Evolutionary conservation across 106 monocot genomes (phyloP).

Genomic region (Dioscorea zingiberensis): DNA sequence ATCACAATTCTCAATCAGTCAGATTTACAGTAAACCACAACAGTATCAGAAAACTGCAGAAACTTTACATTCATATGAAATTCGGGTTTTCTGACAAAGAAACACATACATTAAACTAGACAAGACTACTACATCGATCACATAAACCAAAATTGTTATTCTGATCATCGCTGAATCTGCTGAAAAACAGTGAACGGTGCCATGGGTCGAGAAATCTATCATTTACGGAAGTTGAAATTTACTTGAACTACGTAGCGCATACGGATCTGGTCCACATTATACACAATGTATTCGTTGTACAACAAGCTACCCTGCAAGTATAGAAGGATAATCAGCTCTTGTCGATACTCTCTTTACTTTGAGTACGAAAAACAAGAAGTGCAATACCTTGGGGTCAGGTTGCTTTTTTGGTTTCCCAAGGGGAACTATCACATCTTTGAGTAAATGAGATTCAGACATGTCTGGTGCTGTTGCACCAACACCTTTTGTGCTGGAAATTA

Average conservation of each 20-base stretch:
- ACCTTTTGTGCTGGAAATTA: slow-evolving; percentile 74
- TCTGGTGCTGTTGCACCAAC: slow-evolving; percentile 74
- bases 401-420: slow-evolving; percentile 67
- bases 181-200: too few species aligned
- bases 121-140: too few species aligned
- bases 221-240: slow-evolving; percentile 55
- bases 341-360: neutral
- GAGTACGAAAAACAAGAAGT: neutral
- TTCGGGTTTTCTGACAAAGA: too few species aligned
- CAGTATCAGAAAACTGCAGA: too few species aligned
- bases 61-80: too few species aligned
- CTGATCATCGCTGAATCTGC: neutral
- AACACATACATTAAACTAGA: too few species aligned
- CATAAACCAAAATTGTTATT: neutral
- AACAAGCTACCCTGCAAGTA: slow-evolving; percentile 61
- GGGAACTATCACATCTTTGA: slow-evolving; percentile 71
- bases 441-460: slow-evolving; percentile 28
- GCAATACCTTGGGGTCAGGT: slow-evolving; percentile 31
- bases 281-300: slow-evolving; percentile 95
- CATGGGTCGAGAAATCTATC: neutral
- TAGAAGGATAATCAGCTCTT: neutral
- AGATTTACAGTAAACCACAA: too few species aligned
- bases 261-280: slow-evolving; percentile 79
- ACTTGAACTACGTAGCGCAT: slow-evolving; percentile 88
- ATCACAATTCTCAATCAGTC: too few species aligned